Conservation (phyloP, 441 rosid species). For the Arabidopsis lyrata region DNA sequence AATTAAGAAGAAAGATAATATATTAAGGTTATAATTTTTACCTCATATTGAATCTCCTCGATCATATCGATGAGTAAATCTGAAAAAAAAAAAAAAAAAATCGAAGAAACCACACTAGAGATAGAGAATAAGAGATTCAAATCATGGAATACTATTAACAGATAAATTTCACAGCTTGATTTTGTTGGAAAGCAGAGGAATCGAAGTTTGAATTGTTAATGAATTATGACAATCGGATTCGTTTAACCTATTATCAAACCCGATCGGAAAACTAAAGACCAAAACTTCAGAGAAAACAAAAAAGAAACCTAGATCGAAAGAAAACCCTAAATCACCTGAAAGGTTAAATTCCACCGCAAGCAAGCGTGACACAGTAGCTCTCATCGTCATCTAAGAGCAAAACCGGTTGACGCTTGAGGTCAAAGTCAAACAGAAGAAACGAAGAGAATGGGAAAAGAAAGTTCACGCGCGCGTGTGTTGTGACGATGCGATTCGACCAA, state of each 20-base stretch:
- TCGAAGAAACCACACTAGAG: neutral
- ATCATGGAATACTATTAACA: neutral
- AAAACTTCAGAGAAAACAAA: neutral
- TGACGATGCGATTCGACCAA: slow-evolving; percentile 10
- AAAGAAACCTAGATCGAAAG: neutral
- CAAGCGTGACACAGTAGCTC: slow-evolving; percentile 10
- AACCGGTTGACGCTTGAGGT: slow-evolving; percentile 7
- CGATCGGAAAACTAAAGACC: neutral
- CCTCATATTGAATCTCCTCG: slow-evolving; percentile 6
- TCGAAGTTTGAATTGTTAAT: neutral
- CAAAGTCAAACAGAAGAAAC: slow-evolving; percentile 9
- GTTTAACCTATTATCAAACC: neutral
- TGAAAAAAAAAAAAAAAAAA: neutral
- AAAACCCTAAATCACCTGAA: slow-evolving; percentile 8
- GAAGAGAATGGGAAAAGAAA: too few species aligned
- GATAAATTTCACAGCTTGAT: slow-evolving; percentile 10
- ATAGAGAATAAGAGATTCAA: neutral
- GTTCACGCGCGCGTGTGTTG: slow-evolving; percentile 33
- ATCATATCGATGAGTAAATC: slow-evolving; percentile 24
- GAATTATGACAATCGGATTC: slow-evolving; percentile 2
- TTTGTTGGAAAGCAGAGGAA: slow-evolving; percentile 10
- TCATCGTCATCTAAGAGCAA: slow-evolving; percentile 11
- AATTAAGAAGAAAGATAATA: neutral
- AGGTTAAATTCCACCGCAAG: slow-evolving; percentile 20
- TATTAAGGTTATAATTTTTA: neutral